Base-by-base conservation (phyloP, 2,329 filamentous ascomycete genomes). In the Xylaria digitata region DNA sequence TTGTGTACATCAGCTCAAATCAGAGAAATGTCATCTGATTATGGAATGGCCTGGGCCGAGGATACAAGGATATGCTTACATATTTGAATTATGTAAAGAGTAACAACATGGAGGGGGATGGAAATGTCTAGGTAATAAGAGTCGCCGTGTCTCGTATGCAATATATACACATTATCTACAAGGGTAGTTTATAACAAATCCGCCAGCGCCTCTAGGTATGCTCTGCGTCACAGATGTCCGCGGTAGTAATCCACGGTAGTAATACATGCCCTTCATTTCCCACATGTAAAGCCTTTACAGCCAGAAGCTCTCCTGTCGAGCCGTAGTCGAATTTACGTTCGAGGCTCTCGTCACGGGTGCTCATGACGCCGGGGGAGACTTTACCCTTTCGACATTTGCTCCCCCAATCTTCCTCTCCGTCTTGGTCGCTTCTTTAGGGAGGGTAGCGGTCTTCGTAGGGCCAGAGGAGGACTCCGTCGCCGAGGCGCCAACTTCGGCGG, bases 401-500 rank as follows among this genome's bases (percentile, higher is more conserved):
- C 70, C 65, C 17, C 37, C 43, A 4, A 46, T 63, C 26, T 73
- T 66, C 40, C 17, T 40, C 32, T 70, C 67, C 26, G 59, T 49
- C n/a, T 40, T 21, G n/a, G 65, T 65, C 7, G 34, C 6, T 11
- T 70, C 67, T 40, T 60, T 34, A 2, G 67, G 8, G 6, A 54
- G 13, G 4, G 34, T 34, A 9, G 30, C 21, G 13, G 66, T 19
- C 26, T 67, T 53, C 13, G 56, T 37, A 32, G 67, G 45, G 30
- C 70, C 64, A 8, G 70, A 19, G 11, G 64, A 45, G 5, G 63
- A 32, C 52, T 67, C 64, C 11, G 71, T 72, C 2, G 74, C 73
- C 11, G 77, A 72, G 55, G 72, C 71, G n/a, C 72, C 73, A 30
- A 40, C 55, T 19, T 5, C 19, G n/a, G 60, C 42, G 13, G 52